A percentile compares a stretch with the other conserved stretches of the same genome.
Evolutionary conservation across 768 basidiomycete species (phyloP).

Genomic region (Auricularia sp.): DNA sequence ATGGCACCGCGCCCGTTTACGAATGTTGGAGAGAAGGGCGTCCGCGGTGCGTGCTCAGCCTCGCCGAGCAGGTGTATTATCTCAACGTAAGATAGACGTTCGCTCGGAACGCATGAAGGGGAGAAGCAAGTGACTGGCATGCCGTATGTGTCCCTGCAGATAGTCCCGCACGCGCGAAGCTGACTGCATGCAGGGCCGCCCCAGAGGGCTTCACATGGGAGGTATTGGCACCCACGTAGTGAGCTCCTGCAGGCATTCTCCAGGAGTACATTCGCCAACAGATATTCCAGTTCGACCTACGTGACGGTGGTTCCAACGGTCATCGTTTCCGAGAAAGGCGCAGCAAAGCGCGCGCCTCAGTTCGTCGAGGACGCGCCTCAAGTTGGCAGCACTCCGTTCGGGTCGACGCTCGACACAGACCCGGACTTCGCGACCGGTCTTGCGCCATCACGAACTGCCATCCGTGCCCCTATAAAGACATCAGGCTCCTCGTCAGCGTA

Average conservation of each 20-base stretch:
- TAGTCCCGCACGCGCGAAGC: neutral
- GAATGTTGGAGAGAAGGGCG: neutral
- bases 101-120: neutral
- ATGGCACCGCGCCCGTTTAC: neutral
- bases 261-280: neutral
- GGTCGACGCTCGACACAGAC: neutral
- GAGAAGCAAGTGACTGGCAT: neutral
- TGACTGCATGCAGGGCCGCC: neutral
- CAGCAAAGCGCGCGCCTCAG: neutral
- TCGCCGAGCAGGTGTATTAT: neutral
- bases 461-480: neutral
- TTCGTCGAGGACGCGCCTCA: neutral
- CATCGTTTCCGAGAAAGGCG: neutral
- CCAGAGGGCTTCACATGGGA: neutral
- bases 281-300: neutral
- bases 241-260: neutral
- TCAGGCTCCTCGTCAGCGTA: neutral
- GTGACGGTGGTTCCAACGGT: neutral
- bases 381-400: neutral
- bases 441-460: too few relatives aligned
- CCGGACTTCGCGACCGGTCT: neutral
- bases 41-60: neutral
- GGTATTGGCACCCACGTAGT: neutral
- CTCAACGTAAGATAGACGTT: neutral
- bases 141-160: neutral